Evolutionary conservation across 495 filamentous ascomycete genomes (phyloP), one percentile per base, ranked within the genome.

Genomic region (Opeltia flavorubescens): DNA sequence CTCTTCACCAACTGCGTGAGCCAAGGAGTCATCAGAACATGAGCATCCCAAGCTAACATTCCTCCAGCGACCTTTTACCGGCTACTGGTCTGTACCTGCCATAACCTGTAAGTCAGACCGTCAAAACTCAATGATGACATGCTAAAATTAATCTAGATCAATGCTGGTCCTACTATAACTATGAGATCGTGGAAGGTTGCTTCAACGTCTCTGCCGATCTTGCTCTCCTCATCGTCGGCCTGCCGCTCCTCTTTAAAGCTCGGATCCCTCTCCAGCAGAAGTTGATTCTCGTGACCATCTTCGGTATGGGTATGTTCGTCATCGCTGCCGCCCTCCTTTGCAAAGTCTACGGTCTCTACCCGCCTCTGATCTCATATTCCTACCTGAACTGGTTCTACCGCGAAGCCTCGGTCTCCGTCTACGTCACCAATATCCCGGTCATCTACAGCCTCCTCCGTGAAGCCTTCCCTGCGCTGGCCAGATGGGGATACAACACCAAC

Each of bases 171-270:
- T 74, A 69, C 43, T 65, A 71, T 34, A 59, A 72, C 53, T 75
- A 74, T 54, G 65, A 67, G 48, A 72, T 76, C 51, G 55, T 71
- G 6, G 63, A 75, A 52, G 66, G 59, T 39, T 69, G 55, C 65
- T 74, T 80, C 63, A 80, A 81, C 49, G 70, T 81, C 45, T 71
- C 73, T 8, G 79, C 77, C 0, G 78, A 82, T 48, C 47, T 71
- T 13, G 58, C 69, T 43, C 77, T 80, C 66, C 67, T 81, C 38
- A 63, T 58, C 29, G 71, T 81, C 21, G 74, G 70, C 1, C 61
- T 82, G 13, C 75, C 74, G 0, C 63, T 81, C 28, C 64, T 80
- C n/a, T 58, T 78, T 33, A 64, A 66, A 18, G 62, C 69, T 0
- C 63, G 71, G 24, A 59, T 80, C 24, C 68, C 74, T 4, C 43